Percentiles rank a stretch among this genome's conserved stretches.
Evolutionary conservation across 179 eudicot genomes (phyloP).

Genomic region (Beta macrorhiza): DNA sequence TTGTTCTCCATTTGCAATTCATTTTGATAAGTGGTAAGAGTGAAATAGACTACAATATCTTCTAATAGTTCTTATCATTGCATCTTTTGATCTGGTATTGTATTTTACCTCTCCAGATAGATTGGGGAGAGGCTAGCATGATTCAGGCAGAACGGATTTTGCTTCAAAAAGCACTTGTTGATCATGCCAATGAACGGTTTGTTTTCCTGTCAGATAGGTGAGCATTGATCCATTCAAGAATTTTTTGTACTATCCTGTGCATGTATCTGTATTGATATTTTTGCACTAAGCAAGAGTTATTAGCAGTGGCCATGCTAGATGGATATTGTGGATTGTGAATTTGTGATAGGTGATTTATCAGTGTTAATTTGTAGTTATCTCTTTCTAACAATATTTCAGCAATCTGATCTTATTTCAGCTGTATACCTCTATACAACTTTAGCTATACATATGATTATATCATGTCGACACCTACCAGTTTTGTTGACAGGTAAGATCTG

Average conservation of each 20-base stretch:
- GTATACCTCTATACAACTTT: conserved; percentile 92
- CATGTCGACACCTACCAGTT: conserved; percentile 85
- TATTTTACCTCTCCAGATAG: conserved; percentile 58
- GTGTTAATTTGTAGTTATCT: not conserved
- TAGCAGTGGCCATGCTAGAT: not conserved
- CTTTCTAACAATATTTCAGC: conserved; percentile 34
- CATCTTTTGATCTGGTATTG: conserved; percentile 12
- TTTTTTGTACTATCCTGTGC: not conserved
- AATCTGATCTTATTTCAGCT: conserved; percentile 57
- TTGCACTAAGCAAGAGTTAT: not conserved
- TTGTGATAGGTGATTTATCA: not conserved
- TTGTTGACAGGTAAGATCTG: conserved; percentile 79
- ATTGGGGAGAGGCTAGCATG: conserved; percentile 97
- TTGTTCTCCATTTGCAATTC: not conserved
- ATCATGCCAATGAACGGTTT: conserved; percentile 70
- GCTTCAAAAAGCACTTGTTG: conserved; percentile 66
- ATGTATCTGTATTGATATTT: not conserved
- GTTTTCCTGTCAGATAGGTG: conserved; percentile 89
- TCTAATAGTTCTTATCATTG: not conserved
- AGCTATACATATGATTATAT: conserved; percentile 86
- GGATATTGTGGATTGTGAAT: not conserved
- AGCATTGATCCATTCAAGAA: conserved; percentile 24
- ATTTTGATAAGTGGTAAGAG: not conserved
- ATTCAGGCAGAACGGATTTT: conserved; percentile 85
- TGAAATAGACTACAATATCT: not conserved